Evolutionary conservation across 768 basidiomycete species (phyloP), one percentile per base, ranked within the genome.

Genomic region (Xanthoconium purpureum): DNA sequence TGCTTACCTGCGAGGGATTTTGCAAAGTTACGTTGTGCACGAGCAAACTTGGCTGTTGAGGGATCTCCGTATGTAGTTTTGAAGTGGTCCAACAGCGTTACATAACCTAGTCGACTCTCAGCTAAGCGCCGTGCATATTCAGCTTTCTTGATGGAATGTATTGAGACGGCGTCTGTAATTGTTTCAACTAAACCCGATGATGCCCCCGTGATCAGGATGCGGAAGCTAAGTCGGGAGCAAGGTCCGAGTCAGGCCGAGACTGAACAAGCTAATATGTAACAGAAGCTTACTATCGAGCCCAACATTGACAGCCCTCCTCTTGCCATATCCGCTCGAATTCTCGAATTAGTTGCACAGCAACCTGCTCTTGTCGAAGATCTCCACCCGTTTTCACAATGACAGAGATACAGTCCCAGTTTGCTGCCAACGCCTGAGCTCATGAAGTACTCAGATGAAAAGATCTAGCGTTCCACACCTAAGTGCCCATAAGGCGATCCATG

Each of bases 331-430:
- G 78, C 65, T 91, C 88, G 66, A 99, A 98, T 65, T 95, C 89
- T 59, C 83, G 88, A 53, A 99, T 94, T 12, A 99, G 83, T 64
- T 97, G 94, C 6, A 96, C 92, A 5, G 97, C 97, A 24, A 99
- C 80, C 72, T 99, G 97, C 68, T 99, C 97, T 74, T 99, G 97
- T 43, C 97, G 84, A 52, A 99, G 71, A 71, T 99, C 97, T 35
- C 89, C 95, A 3, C 96, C 96, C 6, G 95, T 98, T 75, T 99
- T 99, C 68, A 99, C 94, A 57, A 99, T 99, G 39, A 98, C 94
- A 9, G 95, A 96, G 43, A 97, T 82, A 63, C 94, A 94, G 69
- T 96, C 88, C 87, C 87, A 91, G 60, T 79, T 86, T 24, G 83
- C 87, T 89, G 64, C 45, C 50, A 52, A 44, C 29, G 39, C 57